phyloP scores from a whole-genome alignment of 2,329 filamentous ascomycete genomes.

The Trichoderma arundinaceum region DNA sequence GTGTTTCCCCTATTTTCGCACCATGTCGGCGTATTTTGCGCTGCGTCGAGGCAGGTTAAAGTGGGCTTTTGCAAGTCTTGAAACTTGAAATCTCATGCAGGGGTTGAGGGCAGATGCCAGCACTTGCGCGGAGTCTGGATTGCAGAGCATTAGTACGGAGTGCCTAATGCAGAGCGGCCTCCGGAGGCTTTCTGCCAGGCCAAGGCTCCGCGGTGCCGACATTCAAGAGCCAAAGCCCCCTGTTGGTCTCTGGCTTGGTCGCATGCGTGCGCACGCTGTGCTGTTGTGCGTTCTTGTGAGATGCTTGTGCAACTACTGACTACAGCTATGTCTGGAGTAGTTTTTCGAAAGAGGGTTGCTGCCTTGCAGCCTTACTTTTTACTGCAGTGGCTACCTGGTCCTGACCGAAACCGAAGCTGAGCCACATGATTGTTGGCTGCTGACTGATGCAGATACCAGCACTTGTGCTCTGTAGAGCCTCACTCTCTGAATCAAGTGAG shows the following conservation, averaged over 20 bases:
- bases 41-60: neutral
- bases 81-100: constrained; percentile 11
- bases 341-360: neutral
- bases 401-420: neutral
- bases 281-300: too few species aligned
- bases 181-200: neutral
- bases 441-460: neutral
- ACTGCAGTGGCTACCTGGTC: neutral
- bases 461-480: neutral
- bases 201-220: too few species aligned
- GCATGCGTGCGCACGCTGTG: neutral
- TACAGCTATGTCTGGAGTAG: too few species aligned
- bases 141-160: neutral
- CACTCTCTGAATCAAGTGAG: neutral
- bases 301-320: neutral
- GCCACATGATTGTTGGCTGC: neutral
- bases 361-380: constrained; percentile 15
- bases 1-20: neutral
- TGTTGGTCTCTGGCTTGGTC: too few species aligned
- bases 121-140: too few species aligned
- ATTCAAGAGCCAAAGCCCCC: too few species aligned
- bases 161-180: neutral
- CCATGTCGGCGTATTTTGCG: neutral
- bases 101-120: neutral
- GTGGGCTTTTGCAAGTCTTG: constrained; percentile 6